A percentile compares a stretch with the other conserved stretches of the same genome.
These are phyloP conservation scores for Thermothielavioides terrestris DNA, from an alignment of 495 filamentous ascomycete species.

Conservation along the genomic window DNA sequence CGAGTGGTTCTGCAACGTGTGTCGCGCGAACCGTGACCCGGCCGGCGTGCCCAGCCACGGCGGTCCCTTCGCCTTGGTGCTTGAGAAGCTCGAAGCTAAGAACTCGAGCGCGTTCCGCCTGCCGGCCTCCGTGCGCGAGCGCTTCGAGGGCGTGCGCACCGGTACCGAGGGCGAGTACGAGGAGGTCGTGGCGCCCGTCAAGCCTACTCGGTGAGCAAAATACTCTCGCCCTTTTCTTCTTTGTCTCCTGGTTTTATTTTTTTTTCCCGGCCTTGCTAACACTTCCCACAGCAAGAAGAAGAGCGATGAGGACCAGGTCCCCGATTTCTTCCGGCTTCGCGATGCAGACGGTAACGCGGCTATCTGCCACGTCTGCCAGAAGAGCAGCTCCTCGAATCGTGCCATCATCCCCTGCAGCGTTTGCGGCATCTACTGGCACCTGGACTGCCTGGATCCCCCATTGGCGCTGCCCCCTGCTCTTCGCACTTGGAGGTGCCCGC, in stretches of 20 bases:
- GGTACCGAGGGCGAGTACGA: constrained; percentile 72
- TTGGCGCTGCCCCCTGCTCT: constrained; percentile 63
- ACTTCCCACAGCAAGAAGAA: constrained; percentile 41
- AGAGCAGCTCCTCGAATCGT: constrained; percentile 43
- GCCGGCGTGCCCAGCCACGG: constrained; percentile 32
- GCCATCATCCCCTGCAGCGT: constrained; percentile 75
- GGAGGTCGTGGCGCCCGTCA: constrained; percentile 40
- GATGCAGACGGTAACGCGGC: constrained; percentile 60
- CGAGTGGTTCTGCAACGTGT: constrained; percentile 79
- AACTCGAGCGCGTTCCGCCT: constrained; percentile 68
- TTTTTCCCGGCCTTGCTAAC: constrained; percentile 22
- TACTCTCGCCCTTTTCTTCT: neutral
- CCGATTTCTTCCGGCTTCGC: constrained; percentile 56
- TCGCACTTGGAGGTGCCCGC: constrained; percentile 79
- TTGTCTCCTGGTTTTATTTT: constrained; percentile 1
- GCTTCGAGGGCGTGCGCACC: constrained; percentile 65
- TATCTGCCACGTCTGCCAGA: constrained; percentile 62
- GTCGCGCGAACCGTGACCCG: constrained; percentile 35
- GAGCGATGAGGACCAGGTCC: constrained; percentile 49
- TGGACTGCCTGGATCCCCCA: constrained; percentile 86
- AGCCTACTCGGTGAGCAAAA: constrained; percentile 30
- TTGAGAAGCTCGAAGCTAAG: constrained; percentile 50
- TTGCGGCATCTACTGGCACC: constrained; percentile 74
- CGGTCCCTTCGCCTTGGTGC: constrained; percentile 48
- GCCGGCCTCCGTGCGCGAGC: constrained; percentile 56